Conservation (phyloP, 441 rosid species). For the Brassica hybrid region DNA sequence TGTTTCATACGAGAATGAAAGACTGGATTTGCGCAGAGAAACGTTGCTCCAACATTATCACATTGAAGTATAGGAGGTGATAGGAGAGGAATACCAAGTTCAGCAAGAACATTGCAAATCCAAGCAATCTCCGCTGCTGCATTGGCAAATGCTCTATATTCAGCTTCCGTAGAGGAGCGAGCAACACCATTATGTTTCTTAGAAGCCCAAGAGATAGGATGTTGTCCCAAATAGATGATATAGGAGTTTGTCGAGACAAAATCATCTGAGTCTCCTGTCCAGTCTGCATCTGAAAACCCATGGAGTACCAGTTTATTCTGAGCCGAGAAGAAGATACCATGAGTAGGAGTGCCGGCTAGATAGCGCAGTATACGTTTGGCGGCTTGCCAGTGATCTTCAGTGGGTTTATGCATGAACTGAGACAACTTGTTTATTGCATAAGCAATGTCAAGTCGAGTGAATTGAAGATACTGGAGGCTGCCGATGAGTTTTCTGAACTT, state of each 20-base stretch:
- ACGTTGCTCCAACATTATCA: background rate
- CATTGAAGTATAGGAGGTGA: background rate
- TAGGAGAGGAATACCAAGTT: background rate
- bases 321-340: background rate
- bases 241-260: background rate
- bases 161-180: background rate
- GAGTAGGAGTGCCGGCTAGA: background rate
- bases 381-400: background rate
- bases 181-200: background rate
- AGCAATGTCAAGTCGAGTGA: background rate
- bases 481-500: background rate
- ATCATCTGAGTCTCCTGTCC: background rate
- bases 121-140: background rate
- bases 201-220: background rate
- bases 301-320: background rate
- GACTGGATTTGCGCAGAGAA: background rate
- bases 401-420: background rate
- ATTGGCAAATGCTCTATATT: background rate
- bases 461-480: background rate
- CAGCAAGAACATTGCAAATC: background rate
- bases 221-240: background rate
- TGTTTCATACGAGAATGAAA: background rate
- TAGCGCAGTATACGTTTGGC: background rate
- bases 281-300: background rate
- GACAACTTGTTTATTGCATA: background rate